These are phyloP conservation scores for Stephania yunnanensis DNA, from an alignment of 164 flowering plant genomes.

Conservation along the genomic window DNA sequence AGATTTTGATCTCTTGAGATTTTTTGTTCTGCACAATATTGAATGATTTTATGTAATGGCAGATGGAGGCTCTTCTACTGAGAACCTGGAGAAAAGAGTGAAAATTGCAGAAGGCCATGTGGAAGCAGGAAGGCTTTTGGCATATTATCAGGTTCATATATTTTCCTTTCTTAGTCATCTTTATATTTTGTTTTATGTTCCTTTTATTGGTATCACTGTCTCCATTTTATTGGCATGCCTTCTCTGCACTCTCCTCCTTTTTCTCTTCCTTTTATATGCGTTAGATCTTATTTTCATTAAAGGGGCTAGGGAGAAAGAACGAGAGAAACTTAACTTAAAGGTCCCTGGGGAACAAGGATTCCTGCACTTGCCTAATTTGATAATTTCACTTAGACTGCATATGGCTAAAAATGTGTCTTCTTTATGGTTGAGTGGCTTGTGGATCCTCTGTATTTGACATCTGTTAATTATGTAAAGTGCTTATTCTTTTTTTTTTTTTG, in stretches of 20 bases:
- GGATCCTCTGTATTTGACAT: background rate
- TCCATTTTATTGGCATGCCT: background rate
- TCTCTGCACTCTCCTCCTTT: background rate
- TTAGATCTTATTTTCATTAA: background rate
- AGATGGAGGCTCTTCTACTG: slow-evolving; percentile 35
- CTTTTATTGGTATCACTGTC: background rate
- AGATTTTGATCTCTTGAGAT: too few relatives aligned
- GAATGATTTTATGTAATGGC: slow-evolving; percentile 16
- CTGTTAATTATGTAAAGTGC: background rate
- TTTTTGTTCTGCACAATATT: slow-evolving; percentile 3
- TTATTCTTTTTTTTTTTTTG: background rate
- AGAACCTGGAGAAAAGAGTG: slow-evolving; percentile 45
- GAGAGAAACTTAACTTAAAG: background rate
- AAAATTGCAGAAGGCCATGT: slow-evolving; percentile 81
- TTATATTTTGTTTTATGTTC: background rate
- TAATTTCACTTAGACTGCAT: too few relatives aligned
- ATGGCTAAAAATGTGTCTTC: too few relatives aligned
- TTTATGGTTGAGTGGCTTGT: too few relatives aligned
- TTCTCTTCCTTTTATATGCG: background rate
- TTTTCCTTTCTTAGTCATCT: background rate
- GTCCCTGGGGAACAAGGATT: too few relatives aligned
- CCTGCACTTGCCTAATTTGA: too few relatives aligned
- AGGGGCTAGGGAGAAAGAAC: background rate
- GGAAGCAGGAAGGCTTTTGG: slow-evolving; percentile 89
- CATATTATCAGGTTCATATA: slow-evolving; percentile 69